phyloP scores from a whole-genome alignment of 352 stramenopile species.

The Pythium coloratum region DNA sequence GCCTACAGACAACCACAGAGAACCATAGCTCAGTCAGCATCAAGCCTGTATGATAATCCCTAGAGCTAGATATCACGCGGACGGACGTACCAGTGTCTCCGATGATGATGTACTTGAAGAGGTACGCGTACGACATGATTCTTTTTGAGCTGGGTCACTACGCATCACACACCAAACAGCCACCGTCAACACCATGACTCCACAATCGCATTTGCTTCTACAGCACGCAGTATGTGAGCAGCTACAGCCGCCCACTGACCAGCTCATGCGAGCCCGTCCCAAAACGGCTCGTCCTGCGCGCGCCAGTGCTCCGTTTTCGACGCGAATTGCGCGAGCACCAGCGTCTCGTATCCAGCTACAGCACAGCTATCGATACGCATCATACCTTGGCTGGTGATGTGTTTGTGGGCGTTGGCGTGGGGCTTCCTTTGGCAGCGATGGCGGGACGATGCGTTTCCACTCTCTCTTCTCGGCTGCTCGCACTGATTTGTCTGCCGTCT shows the following conservation, averaged over 20 bases:
- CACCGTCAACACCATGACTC: not conserved
- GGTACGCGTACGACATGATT: slow-evolving; percentile 94
- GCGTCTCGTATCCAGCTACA: not conserved
- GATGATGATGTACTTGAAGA: slow-evolving; percentile 99
- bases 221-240: not conserved
- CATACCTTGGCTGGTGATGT: slow-evolving; percentile 2
- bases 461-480: not conserved
- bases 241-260: not conserved
- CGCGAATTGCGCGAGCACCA: not conserved
- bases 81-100: slow-evolving; percentile 92
- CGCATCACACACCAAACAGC: not conserved
- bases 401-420: not conserved
- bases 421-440: not conserved
- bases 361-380: not conserved
- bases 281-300: not conserved
- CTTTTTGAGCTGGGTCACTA: slow-evolving; percentile 1
- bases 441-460: not conserved
- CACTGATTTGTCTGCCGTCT: slow-evolving; percentile 18
- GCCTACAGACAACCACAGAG: slow-evolving; percentile 37
- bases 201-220: not conserved
- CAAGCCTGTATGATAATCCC: no score
- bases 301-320: not conserved
- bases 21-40: no score
- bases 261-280: not conserved
- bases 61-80: no score